These are phyloP conservation scores for Chrysanthemum lavandulifolium DNA, from an alignment of 129 eudicot genomes.

Conservation along the genomic window DNA sequence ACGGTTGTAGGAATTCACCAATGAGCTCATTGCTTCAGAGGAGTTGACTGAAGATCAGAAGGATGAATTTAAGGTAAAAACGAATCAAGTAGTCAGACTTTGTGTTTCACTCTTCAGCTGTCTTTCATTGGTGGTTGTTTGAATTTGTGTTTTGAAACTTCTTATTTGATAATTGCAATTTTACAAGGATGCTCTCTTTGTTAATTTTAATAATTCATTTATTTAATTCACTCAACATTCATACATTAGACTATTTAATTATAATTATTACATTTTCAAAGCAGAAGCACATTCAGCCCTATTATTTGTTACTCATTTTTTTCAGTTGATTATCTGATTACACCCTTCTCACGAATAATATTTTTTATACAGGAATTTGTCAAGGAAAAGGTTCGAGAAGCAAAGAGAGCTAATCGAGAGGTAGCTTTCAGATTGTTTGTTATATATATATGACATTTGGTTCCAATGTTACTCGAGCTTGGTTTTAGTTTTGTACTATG, in stretches of 20 bases:
- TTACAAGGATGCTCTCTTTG: no score
- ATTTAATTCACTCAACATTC: no score
- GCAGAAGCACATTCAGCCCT: no score
- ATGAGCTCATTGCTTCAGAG: constrained; percentile 61
- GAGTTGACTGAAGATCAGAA: constrained; percentile 69
- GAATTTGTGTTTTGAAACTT: no score
- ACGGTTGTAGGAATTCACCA: constrained; percentile 62
- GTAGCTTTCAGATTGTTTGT: constrained; percentile 31
- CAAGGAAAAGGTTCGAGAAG: constrained; percentile 77
- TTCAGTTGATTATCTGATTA: no score
- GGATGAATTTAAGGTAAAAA: constrained; percentile 71
- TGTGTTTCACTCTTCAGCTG: neutral
- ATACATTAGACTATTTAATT: no score
- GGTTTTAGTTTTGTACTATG: neutral
- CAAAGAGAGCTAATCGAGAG: constrained; percentile 76
- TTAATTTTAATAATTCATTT: no score
- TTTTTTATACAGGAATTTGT: constrained; percentile 51
- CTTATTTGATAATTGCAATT: no score
- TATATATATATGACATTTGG: neutral
- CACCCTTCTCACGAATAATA: no score
- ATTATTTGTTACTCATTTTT: neutral
- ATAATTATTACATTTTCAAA: no score
- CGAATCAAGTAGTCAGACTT: neutral
- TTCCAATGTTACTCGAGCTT: neutral
- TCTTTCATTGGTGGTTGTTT: neutral